phyloP scores from a whole-genome alignment of 2,329 filamentous ascomycete species.

The Mycosphaerella arachidis region DNA sequence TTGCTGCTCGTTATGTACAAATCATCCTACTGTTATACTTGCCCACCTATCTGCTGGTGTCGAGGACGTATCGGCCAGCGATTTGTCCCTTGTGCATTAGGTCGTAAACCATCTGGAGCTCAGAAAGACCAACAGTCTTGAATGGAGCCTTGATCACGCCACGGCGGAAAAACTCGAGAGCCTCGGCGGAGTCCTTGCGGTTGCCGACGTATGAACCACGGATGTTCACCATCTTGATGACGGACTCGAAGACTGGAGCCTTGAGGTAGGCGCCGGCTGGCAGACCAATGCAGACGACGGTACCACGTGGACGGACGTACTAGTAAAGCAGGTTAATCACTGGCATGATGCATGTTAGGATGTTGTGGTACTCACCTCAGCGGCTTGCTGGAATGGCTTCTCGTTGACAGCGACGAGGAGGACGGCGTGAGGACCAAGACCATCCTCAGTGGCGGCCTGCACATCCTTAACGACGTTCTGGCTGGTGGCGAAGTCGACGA shows the following conservation, averaged over 20 bases:
- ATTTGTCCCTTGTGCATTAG: conserved; percentile 64
- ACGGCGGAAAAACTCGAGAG: conserved; percentile 80
- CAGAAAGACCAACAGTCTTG: conserved; percentile 76
- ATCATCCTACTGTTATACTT: not conserved
- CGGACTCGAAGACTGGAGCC: conserved; percentile 84
- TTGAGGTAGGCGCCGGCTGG: conserved; percentile 74
- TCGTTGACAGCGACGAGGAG: conserved; percentile 81
- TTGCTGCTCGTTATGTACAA: conserved; percentile 5
- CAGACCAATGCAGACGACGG: conserved; percentile 83
- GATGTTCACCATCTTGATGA: conserved; percentile 67
- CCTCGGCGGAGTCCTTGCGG: conserved; percentile 80
- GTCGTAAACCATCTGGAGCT: conserved; percentile 76
- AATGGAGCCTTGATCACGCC: conserved; percentile 83
- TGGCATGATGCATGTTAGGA: not conserved
- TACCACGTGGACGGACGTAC: conserved; percentile 79
- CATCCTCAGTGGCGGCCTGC: conserved; percentile 72
- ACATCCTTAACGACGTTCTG: conserved; percentile 80
- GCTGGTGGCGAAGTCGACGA: conserved; percentile 73
- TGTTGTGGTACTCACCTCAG: conserved; percentile 42
- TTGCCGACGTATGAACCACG: conserved; percentile 93
- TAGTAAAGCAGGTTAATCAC: conserved; percentile 25
- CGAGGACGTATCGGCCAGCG: conserved; percentile 74
- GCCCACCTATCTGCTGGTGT: conserved; percentile 58
- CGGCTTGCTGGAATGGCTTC: conserved; percentile 93
- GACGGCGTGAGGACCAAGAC: conserved; percentile 80